Conservation (phyloP, 2,329 filamentous ascomycete genomes). For the Ceratocystis colombiana region DNA sequence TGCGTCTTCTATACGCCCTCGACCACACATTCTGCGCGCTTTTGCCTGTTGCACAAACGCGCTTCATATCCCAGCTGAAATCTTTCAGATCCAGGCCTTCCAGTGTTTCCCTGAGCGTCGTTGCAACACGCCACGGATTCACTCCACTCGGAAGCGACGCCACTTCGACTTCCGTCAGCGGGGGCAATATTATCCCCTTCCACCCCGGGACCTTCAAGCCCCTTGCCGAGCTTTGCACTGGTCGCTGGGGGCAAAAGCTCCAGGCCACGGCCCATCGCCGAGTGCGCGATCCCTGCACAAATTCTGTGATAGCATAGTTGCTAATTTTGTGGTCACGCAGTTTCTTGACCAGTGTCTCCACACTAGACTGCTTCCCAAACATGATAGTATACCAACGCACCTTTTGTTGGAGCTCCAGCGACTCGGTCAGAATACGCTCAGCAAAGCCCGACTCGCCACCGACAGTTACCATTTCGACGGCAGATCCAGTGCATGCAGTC, state of each 20-base stretch:
- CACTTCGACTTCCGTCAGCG: constrained; percentile 35
- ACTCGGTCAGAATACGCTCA: constrained; percentile 59
- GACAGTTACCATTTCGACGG: constrained; percentile 72
- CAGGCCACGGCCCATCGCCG: constrained; percentile 80
- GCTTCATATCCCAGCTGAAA: constrained; percentile 53
- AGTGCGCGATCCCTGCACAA: constrained; percentile 69
- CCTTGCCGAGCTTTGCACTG: constrained; percentile 41
- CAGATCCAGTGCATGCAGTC: constrained; percentile 65
- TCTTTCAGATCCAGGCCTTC: constrained; percentile 45
- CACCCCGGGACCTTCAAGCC: constrained; percentile 36
- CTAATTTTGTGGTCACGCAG: constrained; percentile 47
- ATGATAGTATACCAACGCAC: constrained; percentile 87
- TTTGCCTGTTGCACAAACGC: constrained; percentile 50
- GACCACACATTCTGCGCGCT: constrained; percentile 58
- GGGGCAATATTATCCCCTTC: constrained; percentile 38
- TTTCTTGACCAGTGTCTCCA: constrained; percentile 51
- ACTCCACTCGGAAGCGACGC: constrained; percentile 38
- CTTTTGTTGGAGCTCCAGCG: constrained; percentile 45
- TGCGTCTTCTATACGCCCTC: not conserved
- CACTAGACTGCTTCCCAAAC: constrained; percentile 69
- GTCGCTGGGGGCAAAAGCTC: constrained; percentile 64
- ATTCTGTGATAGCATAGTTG: constrained; percentile 75
- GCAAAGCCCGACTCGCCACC: constrained; percentile 74
- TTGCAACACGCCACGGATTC: constrained; percentile 33
- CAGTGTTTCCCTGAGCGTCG: constrained; percentile 39